These are phyloP conservation scores for Prunus yedoensis DNA, from an alignment of 331 rosid species.

Conservation along the genomic window DNA sequence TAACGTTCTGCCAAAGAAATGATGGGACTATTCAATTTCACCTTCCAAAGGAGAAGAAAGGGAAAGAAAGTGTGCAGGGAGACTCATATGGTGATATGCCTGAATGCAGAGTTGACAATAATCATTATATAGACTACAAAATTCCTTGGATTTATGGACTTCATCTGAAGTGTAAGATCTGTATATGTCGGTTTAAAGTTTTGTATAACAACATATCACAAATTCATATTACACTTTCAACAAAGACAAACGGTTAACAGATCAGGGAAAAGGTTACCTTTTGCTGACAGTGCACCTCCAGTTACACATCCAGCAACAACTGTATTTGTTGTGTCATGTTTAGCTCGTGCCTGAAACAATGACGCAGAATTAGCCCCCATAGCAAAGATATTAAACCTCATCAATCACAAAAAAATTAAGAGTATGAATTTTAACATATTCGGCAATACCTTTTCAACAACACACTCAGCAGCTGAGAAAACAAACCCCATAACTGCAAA, in stretches of 20 bases:
- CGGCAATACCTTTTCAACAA: slow-evolving; percentile 70
- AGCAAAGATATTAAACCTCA: slow-evolving; percentile 20
- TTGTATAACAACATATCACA: not conserved
- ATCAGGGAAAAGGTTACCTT: slow-evolving; percentile 45
- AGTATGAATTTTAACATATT: slow-evolving; percentile 13
- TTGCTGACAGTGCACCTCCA: slow-evolving; percentile 86
- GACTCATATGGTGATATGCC: not conserved
- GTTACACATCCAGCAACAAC: slow-evolving; percentile 87
- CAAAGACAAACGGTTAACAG: not conserved
- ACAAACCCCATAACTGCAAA: slow-evolving; percentile 91
- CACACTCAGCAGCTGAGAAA: slow-evolving; percentile 95
- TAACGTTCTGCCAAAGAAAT: not conserved
- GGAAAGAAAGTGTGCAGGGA: not conserved
- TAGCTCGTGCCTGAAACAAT: slow-evolving; percentile 67
- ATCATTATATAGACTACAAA: not conserved
- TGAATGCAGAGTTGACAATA: not conserved
- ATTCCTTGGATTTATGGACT: not conserved
- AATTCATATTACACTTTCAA: not conserved
- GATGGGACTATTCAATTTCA: not conserved
- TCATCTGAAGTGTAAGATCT: not conserved
- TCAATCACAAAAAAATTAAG: not conserved
- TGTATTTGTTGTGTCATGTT: slow-evolving; percentile 81
- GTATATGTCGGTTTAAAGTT: not conserved
- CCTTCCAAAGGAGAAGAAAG: not conserved
- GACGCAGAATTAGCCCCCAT: slow-evolving; percentile 11